Evolutionary conservation across 345 rosid genomes (phyloP).

Genomic region (Acer negundo): DNA sequence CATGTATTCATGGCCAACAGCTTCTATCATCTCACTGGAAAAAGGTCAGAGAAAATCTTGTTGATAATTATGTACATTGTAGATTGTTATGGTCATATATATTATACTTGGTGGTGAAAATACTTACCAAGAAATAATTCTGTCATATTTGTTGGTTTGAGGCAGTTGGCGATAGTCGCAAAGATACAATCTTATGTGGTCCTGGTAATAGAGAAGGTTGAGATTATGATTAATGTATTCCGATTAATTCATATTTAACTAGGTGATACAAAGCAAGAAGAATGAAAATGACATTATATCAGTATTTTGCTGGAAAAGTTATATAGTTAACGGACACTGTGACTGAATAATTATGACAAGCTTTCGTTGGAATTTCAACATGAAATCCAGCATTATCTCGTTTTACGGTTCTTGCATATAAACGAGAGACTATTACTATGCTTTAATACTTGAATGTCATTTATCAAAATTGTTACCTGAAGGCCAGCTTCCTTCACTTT

Average conservation of each 20-base stretch:
- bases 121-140: slow-evolving; percentile 83
- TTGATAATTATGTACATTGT: neutral
- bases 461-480: slow-evolving; percentile 42
- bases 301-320: neutral
- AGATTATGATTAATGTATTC: neutral
- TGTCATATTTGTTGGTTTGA: slow-evolving; percentile 54
- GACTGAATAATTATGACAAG: too few relatives aligned
- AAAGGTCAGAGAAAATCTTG: slow-evolving; percentile 9
- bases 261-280: neutral
- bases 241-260: too few relatives aligned
- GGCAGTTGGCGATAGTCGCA: slow-evolving; percentile 82
- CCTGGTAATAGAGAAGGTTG: slow-evolving; percentile 35
- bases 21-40: slow-evolving; percentile 89
- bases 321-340: too few relatives aligned
- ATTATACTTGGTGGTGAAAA: neutral
- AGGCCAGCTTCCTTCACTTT: slow-evolving; percentile 89
- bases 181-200: slow-evolving; percentile 59
- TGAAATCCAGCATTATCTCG: neutral
- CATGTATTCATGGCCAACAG: slow-evolving; percentile 92
- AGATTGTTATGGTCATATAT: neutral
- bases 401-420: neutral
- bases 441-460: neutral
- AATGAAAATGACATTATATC: neutral
- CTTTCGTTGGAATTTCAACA: too few relatives aligned
- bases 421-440: neutral